Base-by-base conservation (phyloP, 257 asterid genomes). In the Paulownia fortunei region DNA sequence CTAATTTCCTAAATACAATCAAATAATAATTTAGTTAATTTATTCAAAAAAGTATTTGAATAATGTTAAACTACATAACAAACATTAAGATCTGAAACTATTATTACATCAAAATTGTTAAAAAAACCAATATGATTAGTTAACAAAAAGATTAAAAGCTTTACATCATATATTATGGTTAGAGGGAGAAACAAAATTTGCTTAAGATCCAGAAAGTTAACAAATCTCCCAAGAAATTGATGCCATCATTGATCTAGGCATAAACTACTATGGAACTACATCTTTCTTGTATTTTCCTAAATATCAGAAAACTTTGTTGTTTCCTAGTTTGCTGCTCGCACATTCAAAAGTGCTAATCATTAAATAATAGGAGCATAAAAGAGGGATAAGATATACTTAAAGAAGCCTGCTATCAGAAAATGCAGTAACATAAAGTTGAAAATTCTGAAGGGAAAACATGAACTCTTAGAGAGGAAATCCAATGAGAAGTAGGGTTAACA, bases 231-330 rank as follows among this genome's bases (percentile, higher is more conserved):
- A 15, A 19, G 37, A 46, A 42, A 0, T 67, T 44, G 23, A 67
- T 44, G 37, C 26, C 16, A 41, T 23, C 9, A 41, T 39, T 21
- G 19, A 42, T 37, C 18, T 41, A 12, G 21, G 13, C 37, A 41
- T 12, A 5, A 3, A 36, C 6, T 5, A 23, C 21, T 21, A 36
- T 42, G 13, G 55, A n/a, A 42, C 19, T 39, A 6, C 8, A 41
- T 66, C 34, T 21, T 66, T 37, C 46, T 66, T 11, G 34, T 13
- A 42, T 68, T 34, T 68, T 68, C 73, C 37, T 26, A 68, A 39
- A 12, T 42, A 6, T 7, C 13, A 15, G 23, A 68, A 44, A 0
- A 44, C 21, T 39, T 10, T 67, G 2, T 3, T 21, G 8, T n/a
- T 2, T 46, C 8, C 3, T 37, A 46, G 10, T 2, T 8, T 59